Conservation (phyloP, 108 stramenopile species). For the Nitzschia inconspicua region DNA sequence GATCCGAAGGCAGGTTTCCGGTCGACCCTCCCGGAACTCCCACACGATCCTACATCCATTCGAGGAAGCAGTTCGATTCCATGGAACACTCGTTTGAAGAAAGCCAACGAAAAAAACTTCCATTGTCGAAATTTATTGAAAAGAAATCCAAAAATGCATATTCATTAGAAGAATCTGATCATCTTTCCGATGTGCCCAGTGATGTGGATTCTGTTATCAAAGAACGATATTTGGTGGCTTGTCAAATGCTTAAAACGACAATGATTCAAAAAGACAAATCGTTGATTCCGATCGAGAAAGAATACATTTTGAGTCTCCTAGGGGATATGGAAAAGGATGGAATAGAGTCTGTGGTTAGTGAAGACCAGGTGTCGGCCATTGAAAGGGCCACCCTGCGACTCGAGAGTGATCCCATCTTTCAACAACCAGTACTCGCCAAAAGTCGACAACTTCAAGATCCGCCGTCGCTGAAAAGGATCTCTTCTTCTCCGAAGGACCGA, state of each 20-base stretch:
- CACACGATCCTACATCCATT: too few species aligned
- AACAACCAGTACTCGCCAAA: neutral
- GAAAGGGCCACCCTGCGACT: constrained; percentile 16
- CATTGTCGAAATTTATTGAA: neutral
- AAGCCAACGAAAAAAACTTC: neutral
- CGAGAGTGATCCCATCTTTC: constrained; percentile 11
- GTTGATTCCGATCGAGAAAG: constrained; percentile 9
- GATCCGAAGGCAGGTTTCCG: too few species aligned
- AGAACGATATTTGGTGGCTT: constrained; percentile 38
- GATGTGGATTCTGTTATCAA: constrained; percentile 24
- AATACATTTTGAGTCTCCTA: constrained; percentile 27
- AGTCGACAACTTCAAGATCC: neutral
- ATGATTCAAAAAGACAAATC: constrained; percentile 22
- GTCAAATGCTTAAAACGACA: constrained; percentile 31
- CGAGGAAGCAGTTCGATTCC: too few species aligned
- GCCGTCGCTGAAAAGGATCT: neutral
- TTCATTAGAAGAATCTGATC: neutral
- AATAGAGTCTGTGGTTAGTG: constrained; percentile 9
- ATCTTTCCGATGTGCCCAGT: constrained; percentile 35
- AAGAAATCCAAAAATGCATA: neutral
- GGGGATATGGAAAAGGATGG: constrained; percentile 12
- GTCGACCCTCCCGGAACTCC: too few species aligned
- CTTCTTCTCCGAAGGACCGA: neutral
- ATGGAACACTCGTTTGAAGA: neutral
- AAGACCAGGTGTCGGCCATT: constrained; percentile 19